phyloP scores from a whole-genome alignment of 306 rosid genomes.

The Morella rubra region DNA sequence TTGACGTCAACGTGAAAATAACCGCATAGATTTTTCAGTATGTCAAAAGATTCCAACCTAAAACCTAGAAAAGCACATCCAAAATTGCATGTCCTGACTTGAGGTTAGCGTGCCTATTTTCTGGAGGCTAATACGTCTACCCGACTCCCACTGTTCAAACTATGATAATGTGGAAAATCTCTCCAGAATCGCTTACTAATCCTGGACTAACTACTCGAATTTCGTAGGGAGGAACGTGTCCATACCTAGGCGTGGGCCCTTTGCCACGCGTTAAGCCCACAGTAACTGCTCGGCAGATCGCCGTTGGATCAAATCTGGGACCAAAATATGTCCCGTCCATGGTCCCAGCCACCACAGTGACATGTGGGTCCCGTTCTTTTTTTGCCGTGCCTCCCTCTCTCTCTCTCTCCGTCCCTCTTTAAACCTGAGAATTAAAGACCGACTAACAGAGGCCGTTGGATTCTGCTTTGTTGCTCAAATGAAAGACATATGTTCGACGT shows the following conservation, averaged over 20 bases:
- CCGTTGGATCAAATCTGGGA: background rate
- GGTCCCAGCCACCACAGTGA: background rate
- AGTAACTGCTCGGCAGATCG: background rate
- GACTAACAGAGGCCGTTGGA: slow-evolving; percentile 9
- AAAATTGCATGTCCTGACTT: too few species aligned
- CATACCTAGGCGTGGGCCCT: background rate
- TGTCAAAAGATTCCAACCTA: too few species aligned
- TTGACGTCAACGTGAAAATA: too few species aligned
- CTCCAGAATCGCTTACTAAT: background rate
- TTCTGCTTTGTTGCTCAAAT: background rate
- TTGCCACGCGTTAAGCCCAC: background rate
- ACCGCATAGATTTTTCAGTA: too few species aligned
- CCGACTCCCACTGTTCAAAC: too few species aligned
- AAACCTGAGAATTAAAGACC: background rate
- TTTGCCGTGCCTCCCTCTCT: slow-evolving; percentile 15
- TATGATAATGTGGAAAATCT: too few species aligned
- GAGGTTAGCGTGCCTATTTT: too few species aligned
- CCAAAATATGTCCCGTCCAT: background rate
- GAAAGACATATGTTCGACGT: background rate
- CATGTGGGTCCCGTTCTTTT: background rate
- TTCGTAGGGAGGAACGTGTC: background rate
- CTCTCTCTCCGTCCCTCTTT: background rate
- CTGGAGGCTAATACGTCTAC: too few species aligned
- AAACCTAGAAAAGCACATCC: too few species aligned
- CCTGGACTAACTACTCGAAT: background rate